phyloP scores from a whole-genome alignment of 2,329 filamentous ascomycete species.

The Phialophora tarda region DNA sequence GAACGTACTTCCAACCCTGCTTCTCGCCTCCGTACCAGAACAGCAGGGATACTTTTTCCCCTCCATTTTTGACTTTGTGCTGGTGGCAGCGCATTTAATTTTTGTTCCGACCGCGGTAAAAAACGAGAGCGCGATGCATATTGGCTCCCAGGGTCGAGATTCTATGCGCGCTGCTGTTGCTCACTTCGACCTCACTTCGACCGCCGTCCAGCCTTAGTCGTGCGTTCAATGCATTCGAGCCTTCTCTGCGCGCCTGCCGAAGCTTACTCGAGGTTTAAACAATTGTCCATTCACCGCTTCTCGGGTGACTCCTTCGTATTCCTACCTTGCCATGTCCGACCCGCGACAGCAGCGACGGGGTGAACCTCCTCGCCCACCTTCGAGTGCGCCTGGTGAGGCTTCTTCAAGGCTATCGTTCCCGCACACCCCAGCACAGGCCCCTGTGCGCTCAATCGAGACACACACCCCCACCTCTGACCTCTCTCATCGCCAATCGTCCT shows the following conservation, averaged over 20 bases:
- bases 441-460: constrained; percentile 30
- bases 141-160: not conserved
- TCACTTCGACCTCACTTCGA: not conserved
- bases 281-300: not conserved
- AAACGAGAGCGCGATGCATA: not conserved
- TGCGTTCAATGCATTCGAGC: not conserved
- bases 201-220: constrained; percentile 2
- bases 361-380: constrained; percentile 12
- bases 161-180: constrained; percentile 1
- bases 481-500: constrained; percentile 11
- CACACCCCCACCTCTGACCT: constrained; percentile 15
- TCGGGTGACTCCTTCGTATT: not conserved
- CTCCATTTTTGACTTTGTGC: not conserved
- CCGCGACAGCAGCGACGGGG: constrained; percentile 23
- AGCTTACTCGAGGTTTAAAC: not conserved
- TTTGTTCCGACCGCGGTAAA: not conserved
- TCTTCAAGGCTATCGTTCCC: constrained; percentile 15
- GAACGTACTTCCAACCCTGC: not conserved
- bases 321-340: constrained; percentile 17
- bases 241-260: constrained; percentile 1
- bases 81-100: not conserved
- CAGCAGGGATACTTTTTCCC: not conserved
- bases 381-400: constrained; percentile 7
- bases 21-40: not conserved
- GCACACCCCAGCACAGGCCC: constrained; percentile 19